Evolutionary conservation across 768 basidiomycete species (phyloP).

Genomic region (Tulasnella sp.): DNA sequence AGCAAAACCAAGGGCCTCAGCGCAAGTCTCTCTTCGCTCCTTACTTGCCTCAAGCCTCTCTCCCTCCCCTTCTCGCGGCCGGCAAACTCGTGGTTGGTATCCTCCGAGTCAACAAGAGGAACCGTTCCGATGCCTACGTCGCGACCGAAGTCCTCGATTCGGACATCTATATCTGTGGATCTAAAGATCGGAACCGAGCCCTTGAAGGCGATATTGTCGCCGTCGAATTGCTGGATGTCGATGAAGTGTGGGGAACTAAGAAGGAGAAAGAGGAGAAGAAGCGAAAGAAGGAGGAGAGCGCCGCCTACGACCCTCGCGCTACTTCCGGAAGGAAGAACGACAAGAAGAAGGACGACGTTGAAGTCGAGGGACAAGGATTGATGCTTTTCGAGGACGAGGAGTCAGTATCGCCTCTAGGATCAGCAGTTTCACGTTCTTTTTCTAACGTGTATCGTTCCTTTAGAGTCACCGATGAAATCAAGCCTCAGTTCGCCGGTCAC

Average conservation of each 20-base stretch:
- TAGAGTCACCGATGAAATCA: conserved; percentile 93
- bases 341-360: conserved; percentile 99
- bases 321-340: conserved; percentile 76
- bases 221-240: conserved; percentile 93
- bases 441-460: neutral
- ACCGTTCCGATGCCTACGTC: conserved; percentile 96
- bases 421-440: conserved; percentile 11
- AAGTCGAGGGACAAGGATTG: conserved; percentile 96
- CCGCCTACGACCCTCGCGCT: conserved; percentile 79
- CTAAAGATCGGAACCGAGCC: conserved; percentile 96
- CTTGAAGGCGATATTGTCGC: conserved; percentile 98
- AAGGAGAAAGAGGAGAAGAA: conserved; percentile 99
- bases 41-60: conserved; percentile 93
- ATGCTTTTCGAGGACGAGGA: conserved; percentile 98
- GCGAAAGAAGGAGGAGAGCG: conserved; percentile 98
- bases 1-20: conserved; percentile 83
- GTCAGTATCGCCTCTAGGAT: conserved; percentile 31
- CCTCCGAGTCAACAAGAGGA: conserved; percentile 93
- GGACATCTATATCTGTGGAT: conserved; percentile 98
- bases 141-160: conserved; percentile 96
- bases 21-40: conserved; percentile 98
- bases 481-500: conserved; percentile 97
- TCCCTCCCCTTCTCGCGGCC: conserved; percentile 90
- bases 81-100: conserved; percentile 98
- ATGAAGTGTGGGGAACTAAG: conserved; percentile 97